Evolutionary conservation across 768 basidiomycete genomes (phyloP).

Genomic region (Calocera cornea): DNA sequence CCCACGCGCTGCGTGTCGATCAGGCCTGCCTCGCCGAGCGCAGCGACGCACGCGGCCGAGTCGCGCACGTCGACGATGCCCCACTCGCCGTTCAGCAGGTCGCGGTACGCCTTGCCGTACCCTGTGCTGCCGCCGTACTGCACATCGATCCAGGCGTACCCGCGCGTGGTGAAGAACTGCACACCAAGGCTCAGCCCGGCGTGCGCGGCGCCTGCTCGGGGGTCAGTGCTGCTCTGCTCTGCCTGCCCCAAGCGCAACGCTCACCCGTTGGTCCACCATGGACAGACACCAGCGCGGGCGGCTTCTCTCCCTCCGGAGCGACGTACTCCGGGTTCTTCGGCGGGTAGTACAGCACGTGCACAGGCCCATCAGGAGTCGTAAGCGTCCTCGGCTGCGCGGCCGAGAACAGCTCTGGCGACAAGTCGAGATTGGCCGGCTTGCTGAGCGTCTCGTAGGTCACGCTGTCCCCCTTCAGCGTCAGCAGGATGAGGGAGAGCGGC

Average conservation of each 20-base stretch:
- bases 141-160: conserved; percentile 44
- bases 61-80: conserved; percentile 62
- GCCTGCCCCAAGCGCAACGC: conserved; percentile 9
- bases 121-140: conserved; percentile 67
- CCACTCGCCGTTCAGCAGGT: conserved; percentile 52
- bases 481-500: conserved; percentile 12
- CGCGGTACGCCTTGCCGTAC: conserved; percentile 53
- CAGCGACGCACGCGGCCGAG: conserved; percentile 31
- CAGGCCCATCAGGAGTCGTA: conserved; percentile 26
- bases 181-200: not conserved
- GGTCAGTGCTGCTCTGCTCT: not conserved
- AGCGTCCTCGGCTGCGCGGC: conserved; percentile 37
- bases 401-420: conserved; percentile 31
- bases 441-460: conserved; percentile 10
- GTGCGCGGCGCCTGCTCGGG: not conserved
- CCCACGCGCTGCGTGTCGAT: conserved; percentile 51
- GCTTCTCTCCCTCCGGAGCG: conserved; percentile 39
- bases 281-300: conserved; percentile 49
- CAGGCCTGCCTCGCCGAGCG: conserved; percentile 38
- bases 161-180: conserved; percentile 16
- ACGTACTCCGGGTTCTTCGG: conserved; percentile 51
- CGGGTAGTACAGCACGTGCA: conserved; percentile 53
- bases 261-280: conserved; percentile 69
- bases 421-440: conserved; percentile 6
- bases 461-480: conserved; percentile 7